Evolutionary conservation across 805 yeast species (phyloP).

Genomic region (Grigorovia yakushimaensis): DNA sequence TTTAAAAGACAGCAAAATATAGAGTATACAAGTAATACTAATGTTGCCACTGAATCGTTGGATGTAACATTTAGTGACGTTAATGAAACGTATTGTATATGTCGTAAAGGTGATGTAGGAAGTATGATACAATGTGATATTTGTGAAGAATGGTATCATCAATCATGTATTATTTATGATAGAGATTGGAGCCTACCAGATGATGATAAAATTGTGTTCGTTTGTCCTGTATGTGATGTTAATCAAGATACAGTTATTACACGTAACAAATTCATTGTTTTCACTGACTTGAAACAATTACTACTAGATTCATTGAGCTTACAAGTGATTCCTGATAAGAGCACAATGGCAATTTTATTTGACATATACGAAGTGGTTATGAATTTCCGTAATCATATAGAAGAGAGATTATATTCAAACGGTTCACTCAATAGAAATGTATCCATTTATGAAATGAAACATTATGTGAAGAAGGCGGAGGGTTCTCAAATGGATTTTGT

Average conservation of each 20-base stretch:
- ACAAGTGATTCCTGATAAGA: slow-evolving; percentile 15
- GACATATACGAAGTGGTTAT: slow-evolving; percentile 8
- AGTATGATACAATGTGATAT: slow-evolving; percentile 62
- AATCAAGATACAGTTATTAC: slow-evolving; percentile 4
- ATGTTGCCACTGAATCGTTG: neutral
- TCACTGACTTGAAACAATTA: slow-evolving; percentile 11
- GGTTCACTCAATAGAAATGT: slow-evolving; percentile 15
- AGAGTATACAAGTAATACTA: slow-evolving; percentile 7
- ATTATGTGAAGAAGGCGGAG: slow-evolving; percentile 38
- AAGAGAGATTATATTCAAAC: slow-evolving; percentile 7
- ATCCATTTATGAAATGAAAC: slow-evolving; percentile 28
- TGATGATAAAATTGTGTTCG: slow-evolving; percentile 32
- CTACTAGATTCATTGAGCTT: slow-evolving; percentile 13
- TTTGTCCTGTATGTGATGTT: slow-evolving; percentile 47
- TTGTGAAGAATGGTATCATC: slow-evolving; percentile 68
- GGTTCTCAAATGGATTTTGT: slow-evolving; percentile 29
- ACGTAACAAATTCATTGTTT: slow-evolving; percentile 4
- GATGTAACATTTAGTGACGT: neutral
- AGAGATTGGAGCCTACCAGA: slow-evolving; percentile 25
- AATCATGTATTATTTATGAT: slow-evolving; percentile 38
- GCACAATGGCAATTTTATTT: slow-evolving; percentile 8
- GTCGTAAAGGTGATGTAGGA: slow-evolving; percentile 51
- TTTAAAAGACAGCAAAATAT: no score
- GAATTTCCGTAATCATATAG: slow-evolving; percentile 9
- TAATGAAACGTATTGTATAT: slow-evolving; percentile 41